Percentiles rank a stretch among this genome's conserved stretches.
These are phyloP conservation scores for Metschnikowia corniflorae DNA, from an alignment of 805 yeast genomes.

Conservation along the genomic window DNA sequence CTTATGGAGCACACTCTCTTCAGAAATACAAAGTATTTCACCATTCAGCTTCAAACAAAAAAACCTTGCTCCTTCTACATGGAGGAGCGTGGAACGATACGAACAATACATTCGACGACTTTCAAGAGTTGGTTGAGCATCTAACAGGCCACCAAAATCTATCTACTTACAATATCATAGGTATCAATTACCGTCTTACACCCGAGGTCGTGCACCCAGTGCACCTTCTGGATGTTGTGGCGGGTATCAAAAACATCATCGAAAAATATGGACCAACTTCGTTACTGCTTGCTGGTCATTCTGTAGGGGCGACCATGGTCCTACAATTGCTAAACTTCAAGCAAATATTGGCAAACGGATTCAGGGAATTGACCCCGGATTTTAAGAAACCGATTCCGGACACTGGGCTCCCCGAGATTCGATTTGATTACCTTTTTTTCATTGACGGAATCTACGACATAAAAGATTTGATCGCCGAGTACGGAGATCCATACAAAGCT, in stretches of 20 bases:
- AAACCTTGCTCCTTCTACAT: constrained; percentile 58
- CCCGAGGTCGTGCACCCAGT: constrained; percentile 61
- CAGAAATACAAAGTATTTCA: constrained; percentile 30
- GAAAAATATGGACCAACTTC: constrained; percentile 17
- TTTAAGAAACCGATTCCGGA: neutral
- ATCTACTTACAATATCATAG: constrained; percentile 22
- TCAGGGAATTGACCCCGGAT: neutral
- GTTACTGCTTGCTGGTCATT: constrained; percentile 59
- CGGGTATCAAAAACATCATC: constrained; percentile 36
- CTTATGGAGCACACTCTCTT: constrained; percentile 33
- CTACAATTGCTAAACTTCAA: constrained; percentile 46
- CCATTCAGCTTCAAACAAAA: constrained; percentile 10
- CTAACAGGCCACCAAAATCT: constrained; percentile 1
- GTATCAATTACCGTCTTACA: constrained; percentile 61
- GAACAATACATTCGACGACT: constrained; percentile 56
- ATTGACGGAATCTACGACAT: constrained; percentile 73
- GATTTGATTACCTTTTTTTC: constrained; percentile 26
- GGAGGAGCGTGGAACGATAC: constrained; percentile 91
- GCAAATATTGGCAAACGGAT: constrained; percentile 19
- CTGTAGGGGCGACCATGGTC: constrained; percentile 72
- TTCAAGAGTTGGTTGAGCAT: constrained; percentile 29
- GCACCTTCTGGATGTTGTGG: constrained; percentile 54
- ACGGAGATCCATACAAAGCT: constrained; percentile 48
- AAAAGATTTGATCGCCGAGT: constrained; percentile 49
- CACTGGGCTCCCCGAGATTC: neutral